phyloP scores from a whole-genome alignment of 108 stramenopile genomes.

The Nitzschia inconspicua region DNA sequence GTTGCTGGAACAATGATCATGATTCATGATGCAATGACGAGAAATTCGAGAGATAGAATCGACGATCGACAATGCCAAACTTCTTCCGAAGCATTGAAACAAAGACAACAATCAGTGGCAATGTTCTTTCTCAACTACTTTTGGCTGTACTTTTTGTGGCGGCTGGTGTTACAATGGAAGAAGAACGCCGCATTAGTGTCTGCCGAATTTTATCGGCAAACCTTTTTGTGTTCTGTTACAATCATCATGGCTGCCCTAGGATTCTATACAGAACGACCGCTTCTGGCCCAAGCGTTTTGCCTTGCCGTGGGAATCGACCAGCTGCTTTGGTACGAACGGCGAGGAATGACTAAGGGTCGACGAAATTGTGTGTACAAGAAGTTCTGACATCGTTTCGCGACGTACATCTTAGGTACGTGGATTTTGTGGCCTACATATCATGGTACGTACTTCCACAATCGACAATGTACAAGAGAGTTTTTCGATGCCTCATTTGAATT shows the following conservation, averaged over 20 bases:
- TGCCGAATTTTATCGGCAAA: slow-evolving; percentile 39
- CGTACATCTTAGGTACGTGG: no score
- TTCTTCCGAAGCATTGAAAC: background rate
- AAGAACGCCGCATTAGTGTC: background rate
- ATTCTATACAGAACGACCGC: slow-evolving; percentile 44
- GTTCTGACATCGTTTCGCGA: no score
- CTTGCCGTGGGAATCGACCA: slow-evolving; percentile 79
- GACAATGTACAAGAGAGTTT: no score
- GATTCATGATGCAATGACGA: slow-evolving; percentile 39
- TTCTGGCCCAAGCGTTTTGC: slow-evolving; percentile 57
- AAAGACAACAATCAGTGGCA: background rate
- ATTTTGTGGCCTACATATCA: background rate
- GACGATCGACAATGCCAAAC: background rate
- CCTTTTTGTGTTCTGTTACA: slow-evolving; percentile 72
- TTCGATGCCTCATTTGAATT: background rate
- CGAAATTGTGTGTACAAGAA: no score
- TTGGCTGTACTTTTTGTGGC: slow-evolving; percentile 25
- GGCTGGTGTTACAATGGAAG: slow-evolving; percentile 36
- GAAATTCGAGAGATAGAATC: background rate
- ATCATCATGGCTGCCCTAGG: slow-evolving; percentile 45
- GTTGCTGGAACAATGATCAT: slow-evolving; percentile 26
- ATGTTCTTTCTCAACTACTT: slow-evolving; percentile 37
- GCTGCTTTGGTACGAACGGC: slow-evolving; percentile 78
- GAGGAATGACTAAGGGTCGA: no score
- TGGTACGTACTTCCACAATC: background rate